Evolutionary conservation across 73 alveolate genomes (phyloP), one percentile per base, ranked within the genome.

Genomic region (Paramecium bursaria): DNA sequence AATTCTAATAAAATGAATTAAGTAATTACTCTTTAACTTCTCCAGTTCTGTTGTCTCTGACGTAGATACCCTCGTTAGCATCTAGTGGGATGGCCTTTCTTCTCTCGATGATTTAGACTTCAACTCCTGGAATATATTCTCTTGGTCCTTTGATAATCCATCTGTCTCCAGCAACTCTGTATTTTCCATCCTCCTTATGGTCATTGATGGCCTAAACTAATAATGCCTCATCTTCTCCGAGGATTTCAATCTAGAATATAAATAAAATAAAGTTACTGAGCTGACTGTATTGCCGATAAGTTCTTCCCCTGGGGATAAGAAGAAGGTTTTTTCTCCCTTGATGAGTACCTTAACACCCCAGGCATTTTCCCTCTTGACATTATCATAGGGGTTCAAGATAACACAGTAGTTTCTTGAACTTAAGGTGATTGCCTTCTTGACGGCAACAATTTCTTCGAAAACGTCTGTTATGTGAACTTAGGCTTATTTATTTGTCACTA

Each of bases 61-160:
- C 91, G 51, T 92, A 92, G 47, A 92, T 74, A 29, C 97, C 97
- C 53, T 92, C 97, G 46, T 92, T 92, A 23, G 92, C 97, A 46
- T 85, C 95, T 4, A 92, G 85, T 22, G 95, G 97, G 22, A 87
- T 47, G 14, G 90, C 91, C 74, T 88, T 86, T 67, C 96, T 87
- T 50, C 87, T 87, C 73, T 92, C 97, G 0, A 92, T 14, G 3
- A 92, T 73, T 17, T 80, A 54, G 3, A 92, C 88, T 50, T 91
- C 87, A 27, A 47, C 90, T 14, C 91, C 85, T 14, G 96, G 94
- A 50, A 92, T 91, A 74, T 48, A 92, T 33, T 92, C 95, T 29
- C 93, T 48, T n/a, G 97, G 97, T 1, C 97, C 97, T 48, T 88
- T 73, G 15, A 92, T 75, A 89, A 92, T 91, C 97, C 97, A 92